A percentile compares a stretch with the other conserved stretches of the same genome.
Evolutionary conservation across 2,329 filamentous ascomycete genomes (phyloP).

Genomic region (Colletotrichum orbiculare): DNA sequence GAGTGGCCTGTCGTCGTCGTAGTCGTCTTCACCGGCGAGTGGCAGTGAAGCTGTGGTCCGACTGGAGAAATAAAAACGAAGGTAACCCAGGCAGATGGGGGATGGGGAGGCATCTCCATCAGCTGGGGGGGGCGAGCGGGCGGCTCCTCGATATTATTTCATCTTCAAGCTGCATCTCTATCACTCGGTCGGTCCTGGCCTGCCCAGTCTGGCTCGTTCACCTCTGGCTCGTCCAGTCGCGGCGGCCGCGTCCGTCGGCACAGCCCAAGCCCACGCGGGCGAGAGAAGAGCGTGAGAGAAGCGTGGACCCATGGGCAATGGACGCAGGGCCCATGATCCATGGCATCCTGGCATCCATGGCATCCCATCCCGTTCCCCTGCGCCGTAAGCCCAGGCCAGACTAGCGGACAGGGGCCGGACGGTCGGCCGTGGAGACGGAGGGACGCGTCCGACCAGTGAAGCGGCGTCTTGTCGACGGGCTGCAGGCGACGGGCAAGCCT

Average conservation of each 20-base stretch:
- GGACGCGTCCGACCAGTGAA: conserved; percentile 17
- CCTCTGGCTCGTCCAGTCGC: neutral
- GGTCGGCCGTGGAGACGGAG: conserved; percentile 25
- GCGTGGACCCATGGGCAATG: conserved; percentile 20
- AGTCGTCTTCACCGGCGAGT: neutral
- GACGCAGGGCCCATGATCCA: conserved; percentile 13
- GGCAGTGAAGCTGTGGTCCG: conserved; percentile 17
- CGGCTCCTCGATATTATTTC: conserved; percentile 27
- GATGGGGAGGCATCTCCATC: conserved; percentile 22
- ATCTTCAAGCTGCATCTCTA: conserved; percentile 4
- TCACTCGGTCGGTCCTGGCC: no score
- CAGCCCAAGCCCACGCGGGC: conserved; percentile 23
- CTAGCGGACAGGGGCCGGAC: conserved; percentile 24
- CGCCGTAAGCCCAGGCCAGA: conserved; percentile 5
- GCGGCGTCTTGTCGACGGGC: conserved; percentile 20
- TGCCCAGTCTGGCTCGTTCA: neutral
- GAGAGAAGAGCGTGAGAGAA: conserved; percentile 9
- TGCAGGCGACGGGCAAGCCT: conserved; percentile 8
- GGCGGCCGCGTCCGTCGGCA: conserved; percentile 23
- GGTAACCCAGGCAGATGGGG: conserved; percentile 26
- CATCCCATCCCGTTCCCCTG: conserved; percentile 12
- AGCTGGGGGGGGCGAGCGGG: conserved; percentile 14
- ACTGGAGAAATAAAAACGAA: conserved; percentile 15
- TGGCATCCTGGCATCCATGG: conserved; percentile 25
- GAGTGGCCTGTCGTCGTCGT: conserved; percentile 23